Conservation (phyloP, 331 rosid genomes). For the Malus hybrid region DNA sequence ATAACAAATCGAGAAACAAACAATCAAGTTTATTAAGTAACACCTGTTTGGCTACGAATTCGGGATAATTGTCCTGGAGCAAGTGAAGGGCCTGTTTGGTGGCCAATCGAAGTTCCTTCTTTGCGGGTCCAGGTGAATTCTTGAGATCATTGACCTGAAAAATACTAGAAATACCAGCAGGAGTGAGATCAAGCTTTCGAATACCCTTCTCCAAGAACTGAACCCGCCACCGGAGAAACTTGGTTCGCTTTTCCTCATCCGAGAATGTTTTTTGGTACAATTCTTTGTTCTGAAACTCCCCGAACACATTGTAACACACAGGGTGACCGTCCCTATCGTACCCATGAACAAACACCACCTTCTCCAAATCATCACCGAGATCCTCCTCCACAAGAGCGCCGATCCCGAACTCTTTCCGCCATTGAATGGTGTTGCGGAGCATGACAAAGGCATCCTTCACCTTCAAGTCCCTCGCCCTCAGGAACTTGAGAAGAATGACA, state of each 20-base stretch:
- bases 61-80: conserved; percentile 93
- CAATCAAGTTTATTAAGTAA: background rate
- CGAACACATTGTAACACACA: conserved; percentile 81
- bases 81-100: conserved; percentile 75
- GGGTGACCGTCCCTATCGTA: conserved; percentile 55
- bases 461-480: conserved; percentile 78
- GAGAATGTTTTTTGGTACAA: conserved; percentile 58
- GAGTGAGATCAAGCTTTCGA: conserved; percentile 64
- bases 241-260: conserved; percentile 42
- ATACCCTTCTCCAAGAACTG: conserved; percentile 82
- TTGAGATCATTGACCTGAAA: conserved; percentile 82
- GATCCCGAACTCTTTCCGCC: conserved; percentile 73
- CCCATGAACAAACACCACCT: conserved; percentile 87
- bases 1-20: background rate
- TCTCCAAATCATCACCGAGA: conserved; percentile 72
- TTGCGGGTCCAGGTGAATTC: conserved; percentile 76
- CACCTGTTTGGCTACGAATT: conserved; percentile 90
- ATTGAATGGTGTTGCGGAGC: conserved; percentile 57
- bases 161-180: conserved; percentile 57
- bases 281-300: conserved; percentile 88
- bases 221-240: conserved; percentile 69
- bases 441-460: conserved; percentile 56
- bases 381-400: conserved; percentile 53
- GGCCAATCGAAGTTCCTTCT: conserved; percentile 65
- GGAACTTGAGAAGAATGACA: conserved; percentile 73